Conservation (phyloP, 2,329 filamentous ascomycete species). For the Biscogniauxia sp. region DNA sequence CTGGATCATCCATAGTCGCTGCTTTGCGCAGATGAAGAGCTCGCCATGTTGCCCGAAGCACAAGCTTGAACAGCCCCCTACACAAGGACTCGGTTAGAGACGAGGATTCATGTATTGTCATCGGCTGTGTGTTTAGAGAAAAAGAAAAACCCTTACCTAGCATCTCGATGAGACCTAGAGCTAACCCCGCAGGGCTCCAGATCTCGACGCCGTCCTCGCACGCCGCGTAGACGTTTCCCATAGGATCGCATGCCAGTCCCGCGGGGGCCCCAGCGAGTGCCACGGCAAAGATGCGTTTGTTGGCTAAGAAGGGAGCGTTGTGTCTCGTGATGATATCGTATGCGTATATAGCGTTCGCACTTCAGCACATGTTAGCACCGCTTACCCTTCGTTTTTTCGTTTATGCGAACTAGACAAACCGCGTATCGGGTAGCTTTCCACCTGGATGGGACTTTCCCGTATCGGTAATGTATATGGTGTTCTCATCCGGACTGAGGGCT, state of each 20-base stretch:
- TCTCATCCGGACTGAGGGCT: conserved; percentile 37
- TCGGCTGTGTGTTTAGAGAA: neutral
- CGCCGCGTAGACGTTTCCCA: conserved; percentile 46
- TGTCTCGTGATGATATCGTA: conserved; percentile 43
- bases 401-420: conserved; percentile 20
- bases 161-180: conserved; percentile 42
- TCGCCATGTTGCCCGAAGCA: conserved; percentile 42
- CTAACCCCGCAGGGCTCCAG: conserved; percentile 42
- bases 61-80: conserved; percentile 43
- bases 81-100: conserved; percentile 1
- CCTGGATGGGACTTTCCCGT: conserved; percentile 30
- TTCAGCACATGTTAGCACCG: conserved; percentile 11
- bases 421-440: conserved; percentile 28
- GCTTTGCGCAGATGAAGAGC: conserved; percentile 47
- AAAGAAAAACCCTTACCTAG: conserved; percentile 27
- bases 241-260: conserved; percentile 40
- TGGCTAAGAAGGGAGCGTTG: conserved; percentile 41
- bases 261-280: conserved; percentile 44
- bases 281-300: conserved; percentile 52
- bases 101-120: neutral
- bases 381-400: neutral
- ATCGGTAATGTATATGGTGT: conserved; percentile 44
- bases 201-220: conserved; percentile 50
- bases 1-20: conserved; percentile 43
- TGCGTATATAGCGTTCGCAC: conserved; percentile 43